Conservation (phyloP, 441 rosid species). For the Mallotus repandus region DNA sequence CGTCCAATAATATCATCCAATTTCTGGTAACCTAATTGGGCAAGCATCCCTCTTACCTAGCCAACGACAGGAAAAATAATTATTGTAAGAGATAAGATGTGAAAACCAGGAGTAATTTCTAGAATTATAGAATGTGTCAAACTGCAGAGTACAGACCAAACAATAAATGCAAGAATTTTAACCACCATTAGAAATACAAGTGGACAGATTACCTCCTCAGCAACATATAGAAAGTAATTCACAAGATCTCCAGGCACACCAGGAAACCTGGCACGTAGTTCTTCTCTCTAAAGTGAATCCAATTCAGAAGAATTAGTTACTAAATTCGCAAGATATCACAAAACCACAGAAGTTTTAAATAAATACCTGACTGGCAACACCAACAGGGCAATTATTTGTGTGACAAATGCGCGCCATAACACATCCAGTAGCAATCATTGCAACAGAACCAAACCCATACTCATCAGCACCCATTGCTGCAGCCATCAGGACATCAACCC, state of each 20-base stretch:
- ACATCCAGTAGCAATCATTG: slow-evolving; percentile 99
- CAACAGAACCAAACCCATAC: slow-evolving; percentile 97
- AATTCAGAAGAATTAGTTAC: slow-evolving; percentile 19
- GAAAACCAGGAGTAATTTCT: background rate
- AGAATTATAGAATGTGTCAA: slow-evolving; percentile 10
- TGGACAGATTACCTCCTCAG: slow-evolving; percentile 81
- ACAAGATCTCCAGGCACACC: slow-evolving; percentile 99
- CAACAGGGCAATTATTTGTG: slow-evolving; percentile 98
- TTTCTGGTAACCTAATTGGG: slow-evolving; percentile 84
- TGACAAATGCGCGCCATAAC: slow-evolving; percentile 99
- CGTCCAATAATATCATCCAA: slow-evolving; percentile 91
- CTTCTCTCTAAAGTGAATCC: slow-evolving; percentile 68
- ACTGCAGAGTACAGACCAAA: slow-evolving; percentile 11
- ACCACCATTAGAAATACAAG: slow-evolving; percentile 3
- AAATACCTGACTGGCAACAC: slow-evolving; percentile 96
- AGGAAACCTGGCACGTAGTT: slow-evolving; percentile 96
- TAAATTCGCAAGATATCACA: slow-evolving; percentile 10
- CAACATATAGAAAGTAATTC: slow-evolving; percentile 89
- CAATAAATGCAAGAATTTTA: slow-evolving; percentile 10
- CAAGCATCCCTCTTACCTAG: slow-evolving; percentile 93
- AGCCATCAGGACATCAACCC: slow-evolving; percentile 98
- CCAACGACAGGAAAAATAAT: slow-evolving; percentile 12
- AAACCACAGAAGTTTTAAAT: slow-evolving; percentile 16
- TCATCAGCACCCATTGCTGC: slow-evolving; percentile 99
- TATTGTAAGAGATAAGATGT: slow-evolving; percentile 2